These are phyloP conservation scores for Brassica incana DNA, from an alignment of 345 rosid genomes.

Conservation along the genomic window DNA sequence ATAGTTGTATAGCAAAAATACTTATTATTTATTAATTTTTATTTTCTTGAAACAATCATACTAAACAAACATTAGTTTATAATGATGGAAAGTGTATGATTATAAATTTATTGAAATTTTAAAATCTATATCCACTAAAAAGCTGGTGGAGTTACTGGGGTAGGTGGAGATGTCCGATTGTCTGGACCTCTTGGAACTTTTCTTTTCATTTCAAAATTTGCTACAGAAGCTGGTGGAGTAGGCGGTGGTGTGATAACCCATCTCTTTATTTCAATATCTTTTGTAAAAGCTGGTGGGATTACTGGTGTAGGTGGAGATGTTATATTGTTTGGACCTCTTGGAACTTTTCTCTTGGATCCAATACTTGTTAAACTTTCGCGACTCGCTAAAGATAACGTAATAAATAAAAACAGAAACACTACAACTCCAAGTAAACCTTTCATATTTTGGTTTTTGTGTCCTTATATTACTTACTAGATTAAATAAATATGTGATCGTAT, in stretches of 20 bases:
- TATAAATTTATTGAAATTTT: too few relatives aligned
- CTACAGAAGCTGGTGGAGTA: not conserved
- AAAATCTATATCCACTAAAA: not conserved
- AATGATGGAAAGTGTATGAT: not conserved
- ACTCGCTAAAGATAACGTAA: conserved; percentile 12
- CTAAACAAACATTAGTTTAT: not conserved
- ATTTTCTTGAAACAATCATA: not conserved
- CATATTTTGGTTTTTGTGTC: not conserved
- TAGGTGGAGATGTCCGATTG: not conserved
- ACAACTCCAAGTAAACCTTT: not conserved
- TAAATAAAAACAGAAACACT: conserved; percentile 4
- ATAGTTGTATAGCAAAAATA: not conserved
- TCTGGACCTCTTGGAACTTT: not conserved
- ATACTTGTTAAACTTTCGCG: not conserved
- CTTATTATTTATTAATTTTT: too few relatives aligned
- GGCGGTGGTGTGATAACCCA: not conserved
- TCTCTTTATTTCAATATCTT: not conserved
- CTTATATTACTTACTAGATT: not conserved
- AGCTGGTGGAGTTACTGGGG: not conserved
- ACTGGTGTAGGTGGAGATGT: not conserved
- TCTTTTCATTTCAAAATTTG: not conserved
- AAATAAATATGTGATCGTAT: not conserved
- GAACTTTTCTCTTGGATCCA: not conserved
- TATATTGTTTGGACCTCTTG: not conserved
- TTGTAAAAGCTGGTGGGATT: not conserved